Evolutionary conservation across 768 basidiomycete species (phyloP).

Genomic region (Hypholoma sublateritium): DNA sequence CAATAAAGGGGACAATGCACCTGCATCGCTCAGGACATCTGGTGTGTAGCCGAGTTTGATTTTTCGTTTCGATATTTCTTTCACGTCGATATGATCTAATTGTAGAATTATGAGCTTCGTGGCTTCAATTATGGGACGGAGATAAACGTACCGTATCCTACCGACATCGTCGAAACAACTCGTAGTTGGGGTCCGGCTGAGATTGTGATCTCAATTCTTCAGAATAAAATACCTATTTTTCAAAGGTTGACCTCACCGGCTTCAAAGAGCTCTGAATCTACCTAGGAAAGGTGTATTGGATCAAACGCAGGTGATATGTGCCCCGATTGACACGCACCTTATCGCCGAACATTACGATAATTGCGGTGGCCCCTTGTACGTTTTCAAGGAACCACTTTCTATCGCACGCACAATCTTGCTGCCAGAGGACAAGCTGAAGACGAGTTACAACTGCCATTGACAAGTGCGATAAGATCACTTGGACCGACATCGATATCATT

Average conservation of each 20-base stretch:
- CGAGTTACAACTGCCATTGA: not conserved
- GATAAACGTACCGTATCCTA: constrained; percentile 70
- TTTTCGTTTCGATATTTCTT: constrained; percentile 54
- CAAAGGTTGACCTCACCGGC: constrained; percentile 34
- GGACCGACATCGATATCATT: constrained; percentile 52
- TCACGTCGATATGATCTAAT: constrained; percentile 78
- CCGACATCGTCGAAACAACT: constrained; percentile 92
- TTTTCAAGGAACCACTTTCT: constrained; percentile 76
- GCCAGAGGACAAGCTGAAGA: constrained; percentile 41
- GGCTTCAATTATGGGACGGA: not conserved
- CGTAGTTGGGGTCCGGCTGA: constrained; percentile 72
- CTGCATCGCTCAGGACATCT: constrained; percentile 90
- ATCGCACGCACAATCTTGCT: constrained; percentile 54
- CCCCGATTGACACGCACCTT: constrained; percentile 42
- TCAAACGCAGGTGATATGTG: not conserved
- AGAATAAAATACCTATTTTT: not conserved
- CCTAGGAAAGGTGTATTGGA: constrained; percentile 35
- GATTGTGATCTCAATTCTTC: not conserved
- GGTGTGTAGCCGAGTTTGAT: constrained; percentile 90
- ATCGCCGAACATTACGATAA: constrained; percentile 68
- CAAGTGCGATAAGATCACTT: not conserved
- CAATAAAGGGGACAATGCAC: constrained; percentile 31
- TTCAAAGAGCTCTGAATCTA: constrained; percentile 72
- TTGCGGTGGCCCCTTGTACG: constrained; percentile 60
- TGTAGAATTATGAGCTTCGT: not conserved